Base-by-base conservation (phyloP, 2,329 filamentous ascomycete genomes). In the Grosmannia serpens region DNA sequence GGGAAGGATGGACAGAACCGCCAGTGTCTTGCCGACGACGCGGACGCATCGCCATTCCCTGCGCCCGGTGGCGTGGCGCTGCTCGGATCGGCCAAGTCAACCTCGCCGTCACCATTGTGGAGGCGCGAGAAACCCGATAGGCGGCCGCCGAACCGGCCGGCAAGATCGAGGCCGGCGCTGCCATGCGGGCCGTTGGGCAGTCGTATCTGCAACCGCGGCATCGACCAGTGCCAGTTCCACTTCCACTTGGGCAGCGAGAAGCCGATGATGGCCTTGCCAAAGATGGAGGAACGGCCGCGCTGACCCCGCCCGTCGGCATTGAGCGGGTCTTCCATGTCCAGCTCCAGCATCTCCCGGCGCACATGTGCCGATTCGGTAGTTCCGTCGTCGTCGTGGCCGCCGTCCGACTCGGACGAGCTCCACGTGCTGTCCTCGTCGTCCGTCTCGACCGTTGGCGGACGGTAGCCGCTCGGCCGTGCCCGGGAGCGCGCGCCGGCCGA, bases 341-440 rank as follows among this genome's bases (percentile, higher is more conserved):
- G 85, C 79, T 96, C 88, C 68, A 95, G 84, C 75, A 97, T 86
- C 72, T 94, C 89, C 64, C 87, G 81, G 62, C 89, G 84, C 65
- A 94, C 79, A 62, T 85, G 83, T 35, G 82, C 83, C 44, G 83
- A 83, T 63, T 88, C 80, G 35, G 71, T 69, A 54, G 75, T 74
- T 22, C 70, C 73, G 31, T 77, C 75, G 26, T 71, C 74, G 31
- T 77, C 46, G 29, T 47, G 35, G 35, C 75, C 74, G 33, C 70
- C 74, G 24, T 78, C 75, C 65, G 70, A 74, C 65, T 71, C 75
- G 35, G 54, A 61, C 74, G 78, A 72, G 67, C 79, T 71, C 71
- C 82, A 75, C 29, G 77, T 68, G 64, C 77, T 77, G 60, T 77
- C 79, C 62, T 91, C 86, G 61, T 85, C 86, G 59, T 90, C 91